A percentile compares a stretch with the other conserved stretches of the same genome.
phyloP scores from a whole-genome alignment of 768 basidiomycete genomes.

The Lepiota brunneoincarnata region DNA sequence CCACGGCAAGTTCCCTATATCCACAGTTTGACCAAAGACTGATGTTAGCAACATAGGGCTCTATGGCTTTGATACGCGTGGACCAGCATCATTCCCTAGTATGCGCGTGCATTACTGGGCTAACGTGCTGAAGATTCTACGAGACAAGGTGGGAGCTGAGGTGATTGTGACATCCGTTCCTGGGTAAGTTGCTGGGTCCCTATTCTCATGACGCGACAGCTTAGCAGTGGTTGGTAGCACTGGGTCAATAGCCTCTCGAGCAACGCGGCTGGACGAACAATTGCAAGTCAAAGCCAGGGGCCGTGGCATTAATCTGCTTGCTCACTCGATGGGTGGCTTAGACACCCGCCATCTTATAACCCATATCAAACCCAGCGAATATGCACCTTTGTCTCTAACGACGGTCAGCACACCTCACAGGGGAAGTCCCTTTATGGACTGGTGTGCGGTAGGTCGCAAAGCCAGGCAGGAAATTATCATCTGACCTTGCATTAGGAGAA shows the following conservation, averaged over 20 bases:
- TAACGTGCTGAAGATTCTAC: conserved; percentile 77
- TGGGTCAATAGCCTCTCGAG: conserved; percentile 83
- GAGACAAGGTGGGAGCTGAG: conserved; percentile 82
- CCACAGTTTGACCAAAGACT: not conserved
- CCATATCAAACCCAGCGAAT: conserved; percentile 76
- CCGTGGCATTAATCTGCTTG: conserved; percentile 87
- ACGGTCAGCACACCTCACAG: conserved; percentile 92
- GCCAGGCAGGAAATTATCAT: not conserved
- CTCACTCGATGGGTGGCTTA: conserved; percentile 97
- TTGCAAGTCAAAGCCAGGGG: conserved; percentile 66
- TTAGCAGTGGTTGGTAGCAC: conserved; percentile 51
- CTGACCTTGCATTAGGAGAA: conserved; percentile 55
- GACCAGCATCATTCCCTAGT: conserved; percentile 77
- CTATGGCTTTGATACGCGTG: conserved; percentile 92
- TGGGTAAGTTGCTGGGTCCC: conserved; percentile 50
- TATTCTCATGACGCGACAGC: not conserved
- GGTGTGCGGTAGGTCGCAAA: conserved; percentile 74
- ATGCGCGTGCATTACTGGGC: conserved; percentile 94
- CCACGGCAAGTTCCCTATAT: conserved; percentile 62
- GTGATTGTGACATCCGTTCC: conserved; percentile 97
- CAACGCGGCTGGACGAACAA: conserved; percentile 70
- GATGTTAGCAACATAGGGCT: conserved; percentile 49
- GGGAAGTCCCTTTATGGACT: conserved; percentile 99
- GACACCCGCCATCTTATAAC: conserved; percentile 93
- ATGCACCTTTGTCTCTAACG: conserved; percentile 84